Evolutionary conservation across 2,329 filamentous ascomycete species (phyloP).

Genomic region (Gnomoniopsis sp.): DNA sequence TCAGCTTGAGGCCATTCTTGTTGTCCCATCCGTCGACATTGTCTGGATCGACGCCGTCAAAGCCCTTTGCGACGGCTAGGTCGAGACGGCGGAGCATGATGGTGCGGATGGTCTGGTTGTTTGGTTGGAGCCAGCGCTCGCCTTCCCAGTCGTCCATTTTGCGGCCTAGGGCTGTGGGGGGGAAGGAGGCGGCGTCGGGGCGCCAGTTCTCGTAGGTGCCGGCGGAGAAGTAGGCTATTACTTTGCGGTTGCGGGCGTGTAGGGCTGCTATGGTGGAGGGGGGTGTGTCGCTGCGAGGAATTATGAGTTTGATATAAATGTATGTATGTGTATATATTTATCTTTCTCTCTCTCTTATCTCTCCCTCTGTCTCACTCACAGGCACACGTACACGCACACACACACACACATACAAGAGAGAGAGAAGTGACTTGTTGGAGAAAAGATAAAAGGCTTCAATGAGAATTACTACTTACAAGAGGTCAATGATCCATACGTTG

Average conservation of each 20-base stretch:
- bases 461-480: constrained; percentile 10
- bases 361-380: too few species aligned
- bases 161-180: constrained; percentile 43
- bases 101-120: constrained; percentile 43
- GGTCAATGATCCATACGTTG: constrained; percentile 16
- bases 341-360: background rate
- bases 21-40: constrained; percentile 57
- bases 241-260: constrained; percentile 45
- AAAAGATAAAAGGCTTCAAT: too few species aligned
- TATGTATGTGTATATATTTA: background rate
- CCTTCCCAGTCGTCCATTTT: constrained; percentile 51
- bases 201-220: constrained; percentile 57
- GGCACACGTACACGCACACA: too few species aligned
- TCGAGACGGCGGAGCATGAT: constrained; percentile 50
- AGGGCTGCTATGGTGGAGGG: constrained; percentile 37
- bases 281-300: constrained; percentile 17
- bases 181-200: constrained; percentile 45
- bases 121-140: constrained; percentile 54
- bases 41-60: constrained; percentile 57
- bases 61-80: constrained; percentile 48
- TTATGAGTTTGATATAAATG: too few species aligned
- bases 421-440: too few species aligned
- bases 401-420: too few species aligned
- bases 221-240: constrained; percentile 62
- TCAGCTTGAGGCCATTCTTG: constrained; percentile 49